Evolutionary conservation across 192 early-diverging fungal genomes (phyloP).

Genomic region (Coemansia sp.): DNA sequence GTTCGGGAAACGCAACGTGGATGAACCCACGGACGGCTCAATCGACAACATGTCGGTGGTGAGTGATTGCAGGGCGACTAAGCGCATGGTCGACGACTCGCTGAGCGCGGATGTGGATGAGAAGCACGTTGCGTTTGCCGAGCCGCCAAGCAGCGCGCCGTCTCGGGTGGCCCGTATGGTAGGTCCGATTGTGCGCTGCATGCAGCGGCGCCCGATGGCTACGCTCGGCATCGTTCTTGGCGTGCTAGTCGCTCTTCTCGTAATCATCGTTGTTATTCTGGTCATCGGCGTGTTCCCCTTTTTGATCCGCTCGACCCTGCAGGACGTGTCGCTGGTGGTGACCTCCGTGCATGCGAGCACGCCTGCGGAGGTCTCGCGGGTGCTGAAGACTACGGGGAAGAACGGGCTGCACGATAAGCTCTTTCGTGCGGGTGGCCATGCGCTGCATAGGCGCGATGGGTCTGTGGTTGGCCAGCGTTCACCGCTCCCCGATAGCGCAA

Average conservation of each 20-base stretch:
- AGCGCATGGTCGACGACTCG: conserved; percentile 1
- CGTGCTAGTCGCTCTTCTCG: conserved; percentile 21
- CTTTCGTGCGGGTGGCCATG: neutral
- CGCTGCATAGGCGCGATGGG: neutral
- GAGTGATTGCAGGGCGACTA: neutral
- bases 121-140: neutral
- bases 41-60: neutral
- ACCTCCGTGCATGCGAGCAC: conserved; percentile 33
- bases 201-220: conserved; percentile 37
- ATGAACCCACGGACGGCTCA: neutral
- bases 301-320: conserved; percentile 39
- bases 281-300: conserved; percentile 39
- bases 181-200: conserved; percentile 20
- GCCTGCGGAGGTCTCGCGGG: conserved; percentile 22
- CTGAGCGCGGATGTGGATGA: neutral
- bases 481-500: neutral
- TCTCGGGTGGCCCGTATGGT: conserved; percentile 6
- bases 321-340: conserved; percentile 33
- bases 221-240: conserved; percentile 33
- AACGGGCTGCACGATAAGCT: neutral
- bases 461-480: neutral
- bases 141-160: neutral
- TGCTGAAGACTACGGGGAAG: conserved; percentile 1
- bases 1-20: conserved; percentile 4
- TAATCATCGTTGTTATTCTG: conserved; percentile 34